Conservation (phyloP, 495 filamentous ascomycete genomes). For the Darksidea phi region DNA sequence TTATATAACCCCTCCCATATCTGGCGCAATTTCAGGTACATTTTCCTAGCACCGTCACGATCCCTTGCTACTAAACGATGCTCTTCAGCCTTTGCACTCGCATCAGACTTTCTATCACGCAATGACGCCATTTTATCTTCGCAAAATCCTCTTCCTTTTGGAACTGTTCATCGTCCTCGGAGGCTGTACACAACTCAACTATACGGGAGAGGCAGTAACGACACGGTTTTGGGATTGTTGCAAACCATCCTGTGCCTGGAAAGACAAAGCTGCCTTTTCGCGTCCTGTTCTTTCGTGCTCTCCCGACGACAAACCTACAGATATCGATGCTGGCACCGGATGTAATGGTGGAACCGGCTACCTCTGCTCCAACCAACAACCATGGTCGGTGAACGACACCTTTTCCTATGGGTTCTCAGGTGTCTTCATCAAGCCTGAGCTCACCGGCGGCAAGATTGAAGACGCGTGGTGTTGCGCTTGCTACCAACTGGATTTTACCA, state of each 20-base stretch:
- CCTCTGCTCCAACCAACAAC: constrained; percentile 61
- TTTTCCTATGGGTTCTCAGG: constrained; percentile 65
- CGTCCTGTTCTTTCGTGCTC: constrained; percentile 56
- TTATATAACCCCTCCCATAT: constrained; percentile 30
- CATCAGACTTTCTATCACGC: constrained; percentile 33
- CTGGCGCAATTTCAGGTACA: constrained; percentile 34
- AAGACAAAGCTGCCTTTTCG: constrained; percentile 52
- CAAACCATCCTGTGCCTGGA: constrained; percentile 67
- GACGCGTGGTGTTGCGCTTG: constrained; percentile 64
- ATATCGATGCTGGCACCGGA: constrained; percentile 40
- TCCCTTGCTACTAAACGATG: constrained; percentile 33
- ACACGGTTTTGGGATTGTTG: constrained; percentile 72
- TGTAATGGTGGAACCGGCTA: constrained; percentile 58
- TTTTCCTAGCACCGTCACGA: constrained; percentile 23
- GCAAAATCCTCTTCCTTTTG: constrained; percentile 57
- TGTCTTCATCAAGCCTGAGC: constrained; percentile 47
- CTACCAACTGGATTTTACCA: constrained; percentile 51
- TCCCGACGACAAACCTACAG: constrained; percentile 52
- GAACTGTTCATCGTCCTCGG: constrained; percentile 49
- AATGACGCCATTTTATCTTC: constrained; percentile 33
- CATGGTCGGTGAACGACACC: constrained; percentile 61
- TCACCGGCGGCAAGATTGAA: constrained; percentile 46
- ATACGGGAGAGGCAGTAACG: constrained; percentile 44
- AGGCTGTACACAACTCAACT: constrained; percentile 10
- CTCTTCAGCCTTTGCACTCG: constrained; percentile 27